These are phyloP conservation scores for Penicillium simplicissimum DNA, from an alignment of 495 filamentous ascomycete genomes.

Conservation along the genomic window DNA sequence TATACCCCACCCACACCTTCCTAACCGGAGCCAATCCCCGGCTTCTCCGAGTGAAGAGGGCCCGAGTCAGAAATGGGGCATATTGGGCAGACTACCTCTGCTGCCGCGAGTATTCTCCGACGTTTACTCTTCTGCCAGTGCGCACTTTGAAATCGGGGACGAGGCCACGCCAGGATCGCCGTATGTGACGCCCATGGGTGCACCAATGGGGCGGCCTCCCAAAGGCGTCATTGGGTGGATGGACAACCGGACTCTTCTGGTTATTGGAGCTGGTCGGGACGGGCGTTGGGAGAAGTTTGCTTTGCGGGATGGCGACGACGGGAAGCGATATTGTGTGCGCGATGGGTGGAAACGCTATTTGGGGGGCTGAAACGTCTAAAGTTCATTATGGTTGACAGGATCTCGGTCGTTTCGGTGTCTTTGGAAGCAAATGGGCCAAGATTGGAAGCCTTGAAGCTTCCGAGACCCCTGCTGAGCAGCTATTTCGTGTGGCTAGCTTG, in stretches of 20 bases:
- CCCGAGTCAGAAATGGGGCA: slow-evolving; percentile 72
- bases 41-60: slow-evolving; percentile 45
- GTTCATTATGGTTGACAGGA: not conserved
- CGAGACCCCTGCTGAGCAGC: not conserved
- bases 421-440: not conserved
- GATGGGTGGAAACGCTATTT: slow-evolving; percentile 86
- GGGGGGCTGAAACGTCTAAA: slow-evolving; percentile 38
- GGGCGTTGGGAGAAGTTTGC: slow-evolving; percentile 84
- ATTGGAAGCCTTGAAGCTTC: not conserved
- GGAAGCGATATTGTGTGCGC: slow-evolving; percentile 58
- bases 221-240: slow-evolving; percentile 82
- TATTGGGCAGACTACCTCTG: slow-evolving; percentile 74
- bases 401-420: not conserved
- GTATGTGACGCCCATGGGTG: slow-evolving; percentile 44
- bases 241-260: slow-evolving; percentile 64
- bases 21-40: slow-evolving; percentile 38
- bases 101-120: slow-evolving; percentile 82
- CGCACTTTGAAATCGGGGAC: slow-evolving; percentile 77
- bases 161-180: slow-evolving; percentile 52
- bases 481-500: not conserved
- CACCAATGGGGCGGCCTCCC: slow-evolving; percentile 56
- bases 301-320: slow-evolving; percentile 62
- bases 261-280: slow-evolving; percentile 79
- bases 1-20: slow-evolving; percentile 49
- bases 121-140: slow-evolving; percentile 73